Base-by-base conservation (phyloP, 75 land plant species). In the Azolla pinnata region DNA sequence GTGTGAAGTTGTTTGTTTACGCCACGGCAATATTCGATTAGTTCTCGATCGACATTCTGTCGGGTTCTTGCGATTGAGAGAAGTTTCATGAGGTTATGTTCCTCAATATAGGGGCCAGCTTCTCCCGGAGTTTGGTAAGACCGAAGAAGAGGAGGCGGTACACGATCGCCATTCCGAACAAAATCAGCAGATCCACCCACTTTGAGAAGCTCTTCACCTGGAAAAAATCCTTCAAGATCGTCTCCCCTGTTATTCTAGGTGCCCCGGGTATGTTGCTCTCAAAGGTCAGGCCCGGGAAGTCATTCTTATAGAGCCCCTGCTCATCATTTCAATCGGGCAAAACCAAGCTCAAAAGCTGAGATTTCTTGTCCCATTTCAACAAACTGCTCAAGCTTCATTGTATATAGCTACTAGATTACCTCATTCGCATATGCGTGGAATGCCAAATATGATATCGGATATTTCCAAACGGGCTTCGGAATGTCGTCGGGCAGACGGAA, bases 401-500 rank as follows among this genome's bases (percentile, higher is more conserved):
- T n/a, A n/a, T n/a, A n/a, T n/a, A n/a, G n/a, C n/a, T n/a, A n/a
- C n/a, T n/a, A 52, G 17, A 25, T 20, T 25, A 85, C 91, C 70
- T 87, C 78, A 46, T 55, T 32, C 1, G 80, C 70, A 12, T 79
- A 83, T 53, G 65, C 73, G 76, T 79, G 82, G 56, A 83, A 83
- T 8, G 74, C 50, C 29, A 87, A 66, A 45, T 87, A 76, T 51
- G 71, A 79, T 49, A 83, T 34, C 0, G 90, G 92, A 54, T 82
- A 87, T 42, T 31, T 67, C 92, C 87, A 87, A 21, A 87, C 47
- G 2, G 75, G 81, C 44, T 78, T 74, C 0, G 92, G 92, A 27
- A 87, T 65, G 61, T 87, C 87, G 56, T 73, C 21, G 0, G 82
- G 83, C 50, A 83, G 59, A 19, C 84, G 72, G 61, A 83, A 87